A percentile compares a stretch with the other conserved stretches of the same genome.
These are phyloP conservation scores for Pisolithus microcarpus DNA, from an alignment of 768 basidiomycete genomes.

Conservation along the genomic window DNA sequence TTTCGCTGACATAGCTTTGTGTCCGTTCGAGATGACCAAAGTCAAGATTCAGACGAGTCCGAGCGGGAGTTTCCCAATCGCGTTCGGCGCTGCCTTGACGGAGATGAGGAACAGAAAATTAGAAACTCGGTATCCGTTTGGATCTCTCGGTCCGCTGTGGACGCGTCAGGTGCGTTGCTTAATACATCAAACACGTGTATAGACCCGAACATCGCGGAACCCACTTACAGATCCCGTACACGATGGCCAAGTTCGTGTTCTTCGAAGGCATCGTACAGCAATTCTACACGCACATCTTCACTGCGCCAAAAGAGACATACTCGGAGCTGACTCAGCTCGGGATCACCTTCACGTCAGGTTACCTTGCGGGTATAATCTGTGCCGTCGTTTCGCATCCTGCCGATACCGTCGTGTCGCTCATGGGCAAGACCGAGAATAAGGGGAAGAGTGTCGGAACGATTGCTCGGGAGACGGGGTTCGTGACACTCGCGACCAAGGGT, in stretches of 20 bases:
- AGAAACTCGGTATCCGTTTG: slow-evolving; percentile 81
- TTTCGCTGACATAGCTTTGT: slow-evolving; percentile 93
- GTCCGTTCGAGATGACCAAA: slow-evolving; percentile 91
- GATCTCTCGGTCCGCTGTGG: slow-evolving; percentile 80
- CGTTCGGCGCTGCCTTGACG: slow-evolving; percentile 60
- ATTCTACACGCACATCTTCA: slow-evolving; percentile 86
- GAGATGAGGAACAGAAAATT: slow-evolving; percentile 60
- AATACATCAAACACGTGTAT: not conserved
- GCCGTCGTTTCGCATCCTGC: slow-evolving; percentile 96
- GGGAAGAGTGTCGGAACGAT: slow-evolving; percentile 72
- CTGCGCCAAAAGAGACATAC: slow-evolving; percentile 70
- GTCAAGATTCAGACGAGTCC: slow-evolving; percentile 83
- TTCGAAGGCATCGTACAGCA: slow-evolving; percentile 82
- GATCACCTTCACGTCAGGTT: slow-evolving; percentile 84
- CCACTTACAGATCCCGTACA: slow-evolving; percentile 76
- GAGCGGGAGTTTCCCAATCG: slow-evolving; percentile 67
- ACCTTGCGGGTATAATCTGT: slow-evolving; percentile 92
- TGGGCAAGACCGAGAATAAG: slow-evolving; percentile 84
- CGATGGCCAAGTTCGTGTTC: slow-evolving; percentile 99
- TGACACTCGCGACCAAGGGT: slow-evolving; percentile 70
- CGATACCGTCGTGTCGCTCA: slow-evolving; percentile 86
- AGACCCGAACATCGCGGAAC: no score
- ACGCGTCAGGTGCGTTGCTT: slow-evolving; percentile 75
- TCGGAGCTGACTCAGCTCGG: slow-evolving; percentile 80
- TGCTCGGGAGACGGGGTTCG: slow-evolving; percentile 60